Conservation (phyloP, 2,329 filamentous ascomycete genomes). For the Cercospora sp. region DNA sequence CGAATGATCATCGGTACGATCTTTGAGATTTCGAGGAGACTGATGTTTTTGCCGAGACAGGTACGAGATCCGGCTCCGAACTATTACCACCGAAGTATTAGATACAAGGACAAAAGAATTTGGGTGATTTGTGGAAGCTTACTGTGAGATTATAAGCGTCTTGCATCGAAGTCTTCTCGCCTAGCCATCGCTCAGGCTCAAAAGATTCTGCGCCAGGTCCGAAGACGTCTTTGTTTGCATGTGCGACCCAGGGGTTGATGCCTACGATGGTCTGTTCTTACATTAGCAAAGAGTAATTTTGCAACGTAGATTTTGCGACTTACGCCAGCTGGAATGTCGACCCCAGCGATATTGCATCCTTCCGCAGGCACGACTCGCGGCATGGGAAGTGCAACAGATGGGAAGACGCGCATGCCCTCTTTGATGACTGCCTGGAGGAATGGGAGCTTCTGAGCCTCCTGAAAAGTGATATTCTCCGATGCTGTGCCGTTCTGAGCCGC, state of each 20-base stretch:
- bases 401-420: not conserved
- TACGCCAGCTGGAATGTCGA: not conserved
- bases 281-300: too few species aligned
- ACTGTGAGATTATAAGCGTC: not conserved
- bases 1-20: slow-evolving; percentile 34
- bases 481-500: not conserved
- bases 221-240: not conserved
- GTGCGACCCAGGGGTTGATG: not conserved
- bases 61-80: slow-evolving; percentile 38
- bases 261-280: not conserved
- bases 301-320: not conserved
- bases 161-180: not conserved
- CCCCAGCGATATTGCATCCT: not conserved
- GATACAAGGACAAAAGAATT: not conserved
- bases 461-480: not conserved
- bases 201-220: not conserved
- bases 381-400: not conserved
- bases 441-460: not conserved
- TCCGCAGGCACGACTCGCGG: not conserved
- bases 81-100: slow-evolving; percentile 12
- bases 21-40: slow-evolving; percentile 34
- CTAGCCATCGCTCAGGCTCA: not conserved
- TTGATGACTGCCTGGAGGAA: not conserved
- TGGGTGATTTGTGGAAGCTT: slow-evolving; percentile 3
- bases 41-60: slow-evolving; percentile 39